phyloP scores from a whole-genome alignment of 2,329 filamentous ascomycete genomes.

The Penicillium brevicompactum region DNA sequence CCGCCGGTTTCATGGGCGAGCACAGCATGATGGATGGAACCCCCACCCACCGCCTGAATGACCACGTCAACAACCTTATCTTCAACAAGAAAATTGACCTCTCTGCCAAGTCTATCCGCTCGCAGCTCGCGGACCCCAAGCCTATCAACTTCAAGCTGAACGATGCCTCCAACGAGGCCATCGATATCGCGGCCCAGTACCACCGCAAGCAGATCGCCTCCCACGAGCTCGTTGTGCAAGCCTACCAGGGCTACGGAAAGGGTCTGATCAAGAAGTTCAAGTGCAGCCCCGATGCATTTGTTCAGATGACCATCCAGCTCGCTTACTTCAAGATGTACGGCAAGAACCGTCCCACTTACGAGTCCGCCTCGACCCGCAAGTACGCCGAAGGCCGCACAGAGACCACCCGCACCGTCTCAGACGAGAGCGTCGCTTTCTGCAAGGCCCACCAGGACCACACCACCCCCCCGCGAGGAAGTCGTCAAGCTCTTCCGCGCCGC shows the following conservation, averaged over 20 bases:
- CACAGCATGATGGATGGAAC: constrained; percentile 99
- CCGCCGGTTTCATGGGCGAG: constrained; percentile 95
- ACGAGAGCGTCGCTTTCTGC: constrained; percentile 90
- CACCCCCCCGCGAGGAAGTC: constrained; percentile 64
- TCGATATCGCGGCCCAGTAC: constrained; percentile 75
- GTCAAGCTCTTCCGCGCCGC: constrained; percentile 80
- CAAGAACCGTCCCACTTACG: constrained; percentile 95
- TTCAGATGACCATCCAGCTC: constrained; percentile 98
- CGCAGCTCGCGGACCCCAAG: constrained; percentile 78
- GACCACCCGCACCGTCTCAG: constrained; percentile 88
- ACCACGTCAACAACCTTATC: constrained; percentile 89
- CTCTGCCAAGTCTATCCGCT: constrained; percentile 74
- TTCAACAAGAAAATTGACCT: constrained; percentile 95
- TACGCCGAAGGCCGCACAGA: constrained; percentile 97
- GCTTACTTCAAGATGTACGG: constrained; percentile 99
- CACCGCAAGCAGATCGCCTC: constrained; percentile 79
- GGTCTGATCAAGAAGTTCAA: constrained; percentile 99
- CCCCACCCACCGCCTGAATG: constrained; percentile 92
- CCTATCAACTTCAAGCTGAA: constrained; percentile 78
- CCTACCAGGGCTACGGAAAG: constrained; percentile 97
- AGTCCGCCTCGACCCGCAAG: constrained; percentile 89
- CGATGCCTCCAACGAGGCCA: constrained; percentile 72
- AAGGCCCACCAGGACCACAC: constrained; percentile 75
- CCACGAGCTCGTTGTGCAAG: constrained; percentile 90
- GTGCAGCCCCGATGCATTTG: constrained; percentile 94